These are phyloP conservation scores for Paxillus rubicundulus DNA, from an alignment of 768 basidiomycete species.

Conservation along the genomic window DNA sequence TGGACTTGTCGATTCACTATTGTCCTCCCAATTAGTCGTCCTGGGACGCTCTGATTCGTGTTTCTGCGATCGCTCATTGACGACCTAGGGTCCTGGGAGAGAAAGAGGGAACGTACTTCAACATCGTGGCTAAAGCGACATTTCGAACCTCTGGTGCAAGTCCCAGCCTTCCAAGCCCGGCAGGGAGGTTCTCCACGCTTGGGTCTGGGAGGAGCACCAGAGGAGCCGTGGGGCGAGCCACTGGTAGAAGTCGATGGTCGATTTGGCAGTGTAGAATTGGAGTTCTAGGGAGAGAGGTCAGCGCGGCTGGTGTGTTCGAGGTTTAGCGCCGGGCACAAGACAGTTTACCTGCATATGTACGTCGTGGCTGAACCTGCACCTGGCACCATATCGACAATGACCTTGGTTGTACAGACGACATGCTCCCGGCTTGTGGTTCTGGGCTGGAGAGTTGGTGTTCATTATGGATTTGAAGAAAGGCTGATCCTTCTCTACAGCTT, in stretches of 20 bases:
- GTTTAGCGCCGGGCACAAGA: not conserved
- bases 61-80: not conserved
- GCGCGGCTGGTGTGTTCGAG: not conserved
- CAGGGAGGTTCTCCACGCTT: constrained; percentile 23
- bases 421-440: constrained; percentile 5
- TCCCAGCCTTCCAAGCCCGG: constrained; percentile 37
- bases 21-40: not conserved
- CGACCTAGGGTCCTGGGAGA: not conserved
- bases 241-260: not conserved
- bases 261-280: not conserved
- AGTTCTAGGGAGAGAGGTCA: not conserved
- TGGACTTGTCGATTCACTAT: not conserved
- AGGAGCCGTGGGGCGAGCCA: constrained; percentile 1
- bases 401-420: constrained; percentile 26
- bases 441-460: not conserved
- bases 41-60: not conserved
- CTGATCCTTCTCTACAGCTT: not conserved
- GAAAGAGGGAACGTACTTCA: constrained; percentile 23
- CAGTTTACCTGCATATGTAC: constrained; percentile 4
- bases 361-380: constrained; percentile 26
- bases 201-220: constrained; percentile 19
- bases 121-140: constrained; percentile 36
- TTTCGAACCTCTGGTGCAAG: constrained; percentile 34
- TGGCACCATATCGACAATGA: constrained; percentile 24
- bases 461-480: constrained; percentile 5